phyloP scores from a whole-genome alignment of 257 asterid genomes.

The Nicotiana obtusifolia region DNA sequence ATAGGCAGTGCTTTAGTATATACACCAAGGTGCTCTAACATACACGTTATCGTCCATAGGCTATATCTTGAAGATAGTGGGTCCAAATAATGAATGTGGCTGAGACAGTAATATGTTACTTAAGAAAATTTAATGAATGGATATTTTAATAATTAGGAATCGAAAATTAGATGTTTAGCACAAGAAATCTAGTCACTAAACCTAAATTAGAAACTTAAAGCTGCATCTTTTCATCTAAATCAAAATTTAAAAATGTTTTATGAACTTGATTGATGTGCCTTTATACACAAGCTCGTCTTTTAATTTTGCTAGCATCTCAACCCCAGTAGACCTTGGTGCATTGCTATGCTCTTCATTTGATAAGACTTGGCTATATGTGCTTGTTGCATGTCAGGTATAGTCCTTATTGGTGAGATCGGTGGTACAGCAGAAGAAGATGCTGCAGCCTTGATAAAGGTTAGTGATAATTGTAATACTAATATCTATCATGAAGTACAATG shows the following conservation, averaged over 20 bases:
- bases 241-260: not conserved
- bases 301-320: not conserved
- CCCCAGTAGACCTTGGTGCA: not conserved
- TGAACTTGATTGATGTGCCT: not conserved
- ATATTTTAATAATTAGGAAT: not conserved
- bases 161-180: not conserved
- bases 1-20: not conserved
- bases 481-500: not conserved
- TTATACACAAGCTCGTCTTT: not conserved
- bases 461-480: not conserved
- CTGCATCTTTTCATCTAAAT: not conserved
- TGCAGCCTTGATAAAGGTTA: slow-evolving; percentile 90
- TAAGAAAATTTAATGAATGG: not conserved
- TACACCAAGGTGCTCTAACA: not conserved
- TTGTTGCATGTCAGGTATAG: slow-evolving; percentile 51
- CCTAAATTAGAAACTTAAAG: not conserved
- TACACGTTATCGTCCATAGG: not conserved
- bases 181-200: not conserved
- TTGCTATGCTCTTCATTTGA: slow-evolving; percentile 6
- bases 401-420: slow-evolving; percentile 96
- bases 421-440: slow-evolving; percentile 99
- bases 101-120: not conserved
- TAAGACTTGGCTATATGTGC: not conserved
- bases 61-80: not conserved
- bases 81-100: not conserved